Evolutionary conservation across 106 monocot species (phyloP).

Genomic region (Dendrobium catenatum): DNA sequence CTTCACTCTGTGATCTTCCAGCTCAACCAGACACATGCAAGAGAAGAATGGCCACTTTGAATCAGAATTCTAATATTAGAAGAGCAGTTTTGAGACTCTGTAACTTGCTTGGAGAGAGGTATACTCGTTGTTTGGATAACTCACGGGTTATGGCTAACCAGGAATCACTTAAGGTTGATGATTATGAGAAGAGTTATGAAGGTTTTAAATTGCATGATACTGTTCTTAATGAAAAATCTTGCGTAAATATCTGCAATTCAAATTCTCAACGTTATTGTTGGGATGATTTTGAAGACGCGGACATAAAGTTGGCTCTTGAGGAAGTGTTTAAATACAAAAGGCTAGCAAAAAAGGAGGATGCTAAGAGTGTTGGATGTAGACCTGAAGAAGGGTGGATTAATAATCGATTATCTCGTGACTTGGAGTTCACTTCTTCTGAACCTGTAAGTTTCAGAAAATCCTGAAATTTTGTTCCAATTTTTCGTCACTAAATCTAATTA

Average conservation of each 20-base stretch:
- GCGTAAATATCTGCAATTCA: slow-evolving; percentile 10
- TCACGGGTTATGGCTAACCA: slow-evolving; percentile 7
- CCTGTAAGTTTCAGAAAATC: slow-evolving; percentile 20
- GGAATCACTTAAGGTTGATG: neutral
- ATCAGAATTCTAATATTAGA: slow-evolving; percentile 28
- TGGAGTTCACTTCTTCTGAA: slow-evolving; percentile 15
- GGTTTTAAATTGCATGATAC: neutral
- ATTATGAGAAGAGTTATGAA: slow-evolving; percentile 2
- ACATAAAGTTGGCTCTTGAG: slow-evolving; percentile 60
- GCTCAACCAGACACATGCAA: slow-evolving; percentile 47
- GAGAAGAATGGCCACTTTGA: slow-evolving; percentile 66
- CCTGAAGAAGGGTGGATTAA: slow-evolving; percentile 25
- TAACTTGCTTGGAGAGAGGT: slow-evolving; percentile 61
- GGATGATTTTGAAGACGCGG: slow-evolving; percentile 80
- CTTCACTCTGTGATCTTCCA: slow-evolving; percentile 69
- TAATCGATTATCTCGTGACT: slow-evolving; percentile 8
- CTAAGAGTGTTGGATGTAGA: slow-evolving; percentile 18
- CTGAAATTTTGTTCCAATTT: neutral
- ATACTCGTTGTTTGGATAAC: slow-evolving; percentile 24
- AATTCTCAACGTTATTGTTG: slow-evolving; percentile 26
- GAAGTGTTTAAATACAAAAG: slow-evolving; percentile 64
- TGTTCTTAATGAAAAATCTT: slow-evolving; percentile 10
- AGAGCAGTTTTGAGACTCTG: slow-evolving; percentile 60
- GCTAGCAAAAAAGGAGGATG: slow-evolving; percentile 32
- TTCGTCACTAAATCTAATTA: neutral